Base-by-base conservation (phyloP, 78 protist species). In the Polysphondylium violaceum region DNA sequence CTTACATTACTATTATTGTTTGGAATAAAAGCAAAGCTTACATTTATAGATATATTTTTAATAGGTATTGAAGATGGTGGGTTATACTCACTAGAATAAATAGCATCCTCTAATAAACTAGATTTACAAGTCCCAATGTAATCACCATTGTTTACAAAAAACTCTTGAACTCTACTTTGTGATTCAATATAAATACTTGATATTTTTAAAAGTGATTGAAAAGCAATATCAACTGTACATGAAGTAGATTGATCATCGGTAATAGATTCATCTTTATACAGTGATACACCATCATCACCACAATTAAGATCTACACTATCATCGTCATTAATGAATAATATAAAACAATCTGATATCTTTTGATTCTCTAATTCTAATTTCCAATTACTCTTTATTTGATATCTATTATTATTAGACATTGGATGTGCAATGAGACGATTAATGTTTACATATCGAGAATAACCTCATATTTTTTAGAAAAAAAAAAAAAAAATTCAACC, bases 101-200 rank as follows among this genome's bases (percentile, higher is more conserved):
- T 35, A 31, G 19, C 19, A 17, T 35, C 25, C 14, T 63, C 71
- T 3, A 63, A 33, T 35, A 63, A 36, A 16, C 19, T 35, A 14
- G 71, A 63, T 63, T 35, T 31, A 35, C 35, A 44, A 19, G 71
- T 63, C 3, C 71, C 47, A 33, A 63, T 63, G 35, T 63, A 63
- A 33, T 63, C 71, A 7, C 0, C 1, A 11, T 63, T 33, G 35
- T 63, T 12, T 33, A 63, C 35, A 35, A 33, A 63, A 63, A 63
- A 63, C 35, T 63, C 71, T 63, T 63, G 71, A 63, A 63, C 43
- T 33, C 43, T 27, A 35, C 71, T 63, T 63, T 31, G 43, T 63
- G 71, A 63, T 33, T 63, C 71, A 17, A 63, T 63, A 35, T 63
- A 63, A 63, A 63, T 35, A 63, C 71, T 63, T 9, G 29, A 12